Base-by-base conservation (phyloP, 129 eudicot species). In the Chrysanthemum lavandulifolium region DNA sequence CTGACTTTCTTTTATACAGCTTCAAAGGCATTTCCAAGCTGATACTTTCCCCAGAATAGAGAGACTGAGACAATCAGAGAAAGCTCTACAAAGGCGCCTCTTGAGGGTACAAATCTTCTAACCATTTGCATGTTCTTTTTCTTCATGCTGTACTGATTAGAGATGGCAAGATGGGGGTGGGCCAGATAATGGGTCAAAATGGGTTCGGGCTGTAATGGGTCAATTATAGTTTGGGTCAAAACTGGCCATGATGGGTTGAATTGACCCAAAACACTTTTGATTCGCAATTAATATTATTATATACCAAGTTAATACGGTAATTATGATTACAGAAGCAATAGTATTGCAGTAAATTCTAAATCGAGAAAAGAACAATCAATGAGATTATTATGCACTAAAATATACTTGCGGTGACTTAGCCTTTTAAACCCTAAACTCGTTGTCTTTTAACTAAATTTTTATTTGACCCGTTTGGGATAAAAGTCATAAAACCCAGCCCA, bases 11-110 rank as follows among this genome's bases (percentile, higher is more conserved):
- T 6, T 40, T 40, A 36, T 79, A 79, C 89, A 94, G 97, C 97
- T 94, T 72, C 99, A 94, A 78, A 90, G 99, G 78, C 99, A 94
- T 81, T 82, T 94, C 61, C 99, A 87, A 84, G 96, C 96, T 50
- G 99, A 94, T 71, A 94, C 99, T 40, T 82, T 90, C 49, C 99
- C 99, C 73, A 79, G 92, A 45, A 88, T 94, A 53, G 96, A 94
- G 66, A 88, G 97, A 83, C 77, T 90, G 89, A 91, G 90, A 76
- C 99, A 94, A 71, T 88, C 85, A 77, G 99, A 94, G 73, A 92
- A 88, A 59, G 86, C 85, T 40, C 82, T 94, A 58, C 99, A 94
- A 80, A 86, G 97, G 80, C 97, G 97, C 65, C 86, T 94, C 40
- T 86, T 94, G 74, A 88, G 97, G 96, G 97, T 94, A 70, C 21